These are phyloP conservation scores for Bipolaris oryzae DNA, from an alignment of 2,329 filamentous ascomycete genomes.

Conservation along the genomic window DNA sequence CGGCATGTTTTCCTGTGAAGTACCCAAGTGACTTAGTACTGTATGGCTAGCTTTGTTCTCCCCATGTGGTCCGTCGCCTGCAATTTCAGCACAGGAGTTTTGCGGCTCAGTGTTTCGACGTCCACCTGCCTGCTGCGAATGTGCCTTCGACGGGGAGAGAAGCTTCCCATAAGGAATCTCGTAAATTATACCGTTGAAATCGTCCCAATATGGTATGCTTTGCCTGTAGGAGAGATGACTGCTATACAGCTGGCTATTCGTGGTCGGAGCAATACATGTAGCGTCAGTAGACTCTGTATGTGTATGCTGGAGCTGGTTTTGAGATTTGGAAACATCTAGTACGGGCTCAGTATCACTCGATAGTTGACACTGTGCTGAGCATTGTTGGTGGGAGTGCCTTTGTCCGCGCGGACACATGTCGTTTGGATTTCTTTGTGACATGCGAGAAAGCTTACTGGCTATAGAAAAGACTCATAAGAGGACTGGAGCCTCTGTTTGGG, in stretches of 20 bases:
- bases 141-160: background rate
- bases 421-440: background rate
- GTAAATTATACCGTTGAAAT: slow-evolving; percentile 5
- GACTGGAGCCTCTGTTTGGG: no score
- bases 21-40: no score
- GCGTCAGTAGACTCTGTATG: background rate
- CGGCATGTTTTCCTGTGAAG: no score
- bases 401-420: background rate
- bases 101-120: background rate
- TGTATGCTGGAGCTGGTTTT: background rate
- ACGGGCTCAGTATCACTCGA: background rate
- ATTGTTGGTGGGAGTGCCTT: background rate
- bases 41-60: no score
- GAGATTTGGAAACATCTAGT: background rate
- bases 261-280: background rate
- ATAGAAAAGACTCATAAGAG: background rate
- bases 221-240: background rate
- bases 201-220: slow-evolving; percentile 2
- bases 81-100: background rate
- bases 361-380: no score
- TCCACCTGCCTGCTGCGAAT: no score
- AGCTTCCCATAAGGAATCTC: background rate
- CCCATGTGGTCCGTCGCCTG: no score
- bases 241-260: background rate
- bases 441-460: background rate